A percentile compares a stretch with the other conserved stretches of the same genome.
phyloP scores from a whole-genome alignment of 208 protist genomes.

The Angomonas desouzai region DNA sequence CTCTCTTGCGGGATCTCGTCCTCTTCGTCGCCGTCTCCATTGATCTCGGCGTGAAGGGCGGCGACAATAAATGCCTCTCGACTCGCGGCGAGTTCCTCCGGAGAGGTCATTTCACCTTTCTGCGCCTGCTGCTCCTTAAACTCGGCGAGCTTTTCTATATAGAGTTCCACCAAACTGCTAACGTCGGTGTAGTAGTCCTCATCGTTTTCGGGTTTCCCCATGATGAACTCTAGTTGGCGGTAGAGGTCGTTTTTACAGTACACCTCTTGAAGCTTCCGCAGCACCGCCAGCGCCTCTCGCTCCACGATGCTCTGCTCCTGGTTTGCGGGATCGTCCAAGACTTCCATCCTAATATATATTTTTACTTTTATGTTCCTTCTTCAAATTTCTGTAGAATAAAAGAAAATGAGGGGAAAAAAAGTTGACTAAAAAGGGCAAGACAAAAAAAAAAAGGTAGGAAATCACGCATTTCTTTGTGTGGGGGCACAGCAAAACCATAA shows the following conservation, averaged over 20 bases:
- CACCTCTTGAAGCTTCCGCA: constrained; percentile 70
- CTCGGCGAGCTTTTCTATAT: constrained; percentile 16
- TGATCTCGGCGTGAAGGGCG: constrained; percentile 24
- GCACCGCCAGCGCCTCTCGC: constrained; percentile 29
- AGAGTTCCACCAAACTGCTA: constrained; percentile 63
- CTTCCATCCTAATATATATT: background rate
- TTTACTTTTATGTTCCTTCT: background rate
- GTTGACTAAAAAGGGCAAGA: constrained; percentile 9
- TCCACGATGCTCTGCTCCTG: constrained; percentile 26
- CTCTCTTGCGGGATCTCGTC: constrained; percentile 36
- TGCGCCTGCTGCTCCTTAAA: constrained; percentile 8
- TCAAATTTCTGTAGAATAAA: background rate
- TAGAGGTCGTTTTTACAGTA: constrained; percentile 81
- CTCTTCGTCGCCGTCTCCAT: constrained; percentile 21
- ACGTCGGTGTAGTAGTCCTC: constrained; percentile 83
- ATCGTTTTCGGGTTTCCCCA: constrained; percentile 55
- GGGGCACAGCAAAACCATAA: constrained; percentile 2
- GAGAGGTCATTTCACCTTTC: constrained; percentile 13
- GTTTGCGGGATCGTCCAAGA: constrained; percentile 13
- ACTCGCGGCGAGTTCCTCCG: constrained; percentile 18
- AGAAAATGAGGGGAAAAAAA: constrained; percentile 7
- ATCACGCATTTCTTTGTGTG: no score
- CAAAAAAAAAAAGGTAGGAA: no score
- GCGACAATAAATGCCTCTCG: constrained; percentile 15
- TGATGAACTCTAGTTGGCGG: constrained; percentile 61